Evolutionary conservation across 2,329 filamentous ascomycete genomes (phyloP), one percentile per base, ranked within the genome.

Genomic region (Fusarium armeniacum): DNA sequence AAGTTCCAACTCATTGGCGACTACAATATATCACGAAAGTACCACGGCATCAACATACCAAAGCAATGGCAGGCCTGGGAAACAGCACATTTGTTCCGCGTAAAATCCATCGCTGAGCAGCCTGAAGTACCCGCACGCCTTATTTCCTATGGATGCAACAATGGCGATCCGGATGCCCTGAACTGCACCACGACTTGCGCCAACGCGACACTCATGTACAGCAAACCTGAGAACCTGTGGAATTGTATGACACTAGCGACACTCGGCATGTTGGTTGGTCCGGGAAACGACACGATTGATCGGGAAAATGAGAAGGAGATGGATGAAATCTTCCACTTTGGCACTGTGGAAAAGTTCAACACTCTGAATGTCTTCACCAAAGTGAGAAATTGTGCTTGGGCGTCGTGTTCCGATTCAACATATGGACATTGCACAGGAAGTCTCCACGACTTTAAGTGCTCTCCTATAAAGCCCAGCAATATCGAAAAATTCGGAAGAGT

Each of bases 61-160:
- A 35, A 45, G 7, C 26, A 55, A 30, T 62, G 60, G 60, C 58
- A 62, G 4, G 47, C 35, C 1, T 62, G 60, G 60, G 46, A 62
- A 53, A 41, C 47, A 2, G 47, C 60, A 2, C 58, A 62, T 7
- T 62, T 62, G 13, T 33, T 46, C 2, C 46, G 41, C 2, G 5
- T 55, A 2, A 18, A 5, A 1, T 16, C 41, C 0, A 54, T 46
- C 4, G 10, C 33, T 1, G 11, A n/a, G 1, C 10, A 55, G 2
- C 40, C 57, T 9, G n/a, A 40, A 0, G 8, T 11, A 1, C 6
- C 4, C 8, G 57, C 41, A 0, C 12, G 28, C 5, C 60, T 62
- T 4, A 62, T 62, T 4, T 41, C 58, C 0, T 41, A 46, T 0
- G 60, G 60, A 8, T 62, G 60, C 11, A 3, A 62, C 3, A 62